These are phyloP conservation scores for Trypanosoma rangeli DNA, from an alignment of 208 protist species.

Conservation along the genomic window DNA sequence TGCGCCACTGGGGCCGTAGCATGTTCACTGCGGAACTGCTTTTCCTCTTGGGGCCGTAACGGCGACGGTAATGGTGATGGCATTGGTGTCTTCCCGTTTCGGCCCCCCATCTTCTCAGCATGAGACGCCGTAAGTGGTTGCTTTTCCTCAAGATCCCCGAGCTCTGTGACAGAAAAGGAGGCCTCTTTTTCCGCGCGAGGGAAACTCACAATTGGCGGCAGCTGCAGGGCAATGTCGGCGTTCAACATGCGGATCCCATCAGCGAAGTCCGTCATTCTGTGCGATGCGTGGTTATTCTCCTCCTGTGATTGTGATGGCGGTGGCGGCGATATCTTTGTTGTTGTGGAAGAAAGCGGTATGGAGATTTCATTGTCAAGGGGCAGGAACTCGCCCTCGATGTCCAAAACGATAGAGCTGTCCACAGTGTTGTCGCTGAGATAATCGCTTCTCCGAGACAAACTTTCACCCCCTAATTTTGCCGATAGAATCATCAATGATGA, in stretches of 20 bases:
- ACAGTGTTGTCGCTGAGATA: background rate
- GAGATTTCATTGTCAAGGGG: conserved; percentile 4
- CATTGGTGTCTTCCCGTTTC: background rate
- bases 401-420: conserved; percentile 21
- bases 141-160: background rate
- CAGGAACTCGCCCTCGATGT: background rate
- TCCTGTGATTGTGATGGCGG: background rate
- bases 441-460: background rate
- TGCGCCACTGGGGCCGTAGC: too few species aligned
- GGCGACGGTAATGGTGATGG: background rate
- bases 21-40: background rate
- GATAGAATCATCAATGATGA: background rate
- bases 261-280: background rate
- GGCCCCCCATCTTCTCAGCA: too few species aligned
- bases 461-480: background rate
- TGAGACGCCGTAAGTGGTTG: background rate
- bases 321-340: background rate
- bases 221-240: background rate
- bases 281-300: background rate
- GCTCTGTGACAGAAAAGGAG: background rate
- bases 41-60: background rate
- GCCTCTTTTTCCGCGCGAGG: background rate
- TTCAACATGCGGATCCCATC: background rate
- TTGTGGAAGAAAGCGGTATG: background rate
- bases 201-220: background rate